Percentiles rank a stretch among this genome's conserved stretches.
Conservation (phyloP, 2,329 filamentous ascomycete genomes). For the Aureobasidium sp. region DNA sequence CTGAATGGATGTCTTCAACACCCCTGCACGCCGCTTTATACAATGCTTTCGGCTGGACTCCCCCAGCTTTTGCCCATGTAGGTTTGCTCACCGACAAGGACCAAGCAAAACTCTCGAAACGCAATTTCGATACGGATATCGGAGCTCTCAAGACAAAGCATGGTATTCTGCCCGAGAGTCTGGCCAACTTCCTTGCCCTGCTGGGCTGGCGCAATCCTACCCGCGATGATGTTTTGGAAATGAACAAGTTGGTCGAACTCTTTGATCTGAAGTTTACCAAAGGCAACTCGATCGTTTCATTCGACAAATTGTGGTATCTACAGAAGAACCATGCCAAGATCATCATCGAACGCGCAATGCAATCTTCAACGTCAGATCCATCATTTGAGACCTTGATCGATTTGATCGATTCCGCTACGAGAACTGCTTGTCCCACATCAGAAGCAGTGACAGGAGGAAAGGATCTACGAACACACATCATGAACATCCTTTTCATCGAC, state of each 20-base stretch:
- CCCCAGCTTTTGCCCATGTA: conserved; percentile 44
- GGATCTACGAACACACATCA: conserved; percentile 41
- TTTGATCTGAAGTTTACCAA: conserved; percentile 85
- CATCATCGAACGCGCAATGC: conserved; percentile 25
- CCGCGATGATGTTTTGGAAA: conserved; percentile 62
- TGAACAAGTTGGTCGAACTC: conserved; percentile 64
- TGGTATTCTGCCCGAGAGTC: conserved; percentile 55
- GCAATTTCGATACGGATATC: conserved; percentile 62
- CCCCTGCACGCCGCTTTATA: conserved; percentile 62
- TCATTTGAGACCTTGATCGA: conserved; percentile 32
- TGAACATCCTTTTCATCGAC: conserved; percentile 46
- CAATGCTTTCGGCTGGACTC: conserved; percentile 42
- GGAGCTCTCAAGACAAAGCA: conserved; percentile 48
- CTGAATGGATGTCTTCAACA: conserved; percentile 95
- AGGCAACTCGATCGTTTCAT: conserved; percentile 77
- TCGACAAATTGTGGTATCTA: conserved; percentile 72
- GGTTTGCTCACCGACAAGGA: conserved; percentile 42
- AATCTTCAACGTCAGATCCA: conserved; percentile 6
- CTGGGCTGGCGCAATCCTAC: conserved; percentile 72
- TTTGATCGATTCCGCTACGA: conserved; percentile 26
- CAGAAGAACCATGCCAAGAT: conserved; percentile 61
- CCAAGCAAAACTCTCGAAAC: conserved; percentile 63
- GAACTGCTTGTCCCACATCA: conserved; percentile 16
- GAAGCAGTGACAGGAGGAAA: conserved; percentile 19
- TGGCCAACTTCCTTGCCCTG: conserved; percentile 78